These are phyloP conservation scores for Tolypocladium tundrense DNA, from an alignment of 2,329 filamentous ascomycete genomes.

Conservation along the genomic window DNA sequence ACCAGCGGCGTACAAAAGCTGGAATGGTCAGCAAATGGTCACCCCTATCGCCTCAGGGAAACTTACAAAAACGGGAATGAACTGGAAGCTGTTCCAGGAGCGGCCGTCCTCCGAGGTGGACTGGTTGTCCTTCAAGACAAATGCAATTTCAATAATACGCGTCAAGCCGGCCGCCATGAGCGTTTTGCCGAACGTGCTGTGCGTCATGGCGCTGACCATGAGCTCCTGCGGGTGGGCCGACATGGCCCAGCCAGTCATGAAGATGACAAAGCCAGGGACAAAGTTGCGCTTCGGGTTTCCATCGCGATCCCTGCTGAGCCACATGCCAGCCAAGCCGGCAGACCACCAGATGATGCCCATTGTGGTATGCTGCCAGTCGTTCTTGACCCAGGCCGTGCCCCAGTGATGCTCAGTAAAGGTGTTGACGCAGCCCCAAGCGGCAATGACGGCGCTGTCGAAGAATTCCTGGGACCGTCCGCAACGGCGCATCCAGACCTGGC, in stretches of 20 bases:
- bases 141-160: conserved; percentile 83
- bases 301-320: conserved; percentile 76
- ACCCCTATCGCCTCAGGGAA: not conserved
- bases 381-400: conserved; percentile 80
- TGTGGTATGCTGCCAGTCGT: conserved; percentile 95
- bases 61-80: conserved; percentile 47
- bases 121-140: conserved; percentile 66
- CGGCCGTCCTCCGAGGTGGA: conserved; percentile 56
- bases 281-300: conserved; percentile 87
- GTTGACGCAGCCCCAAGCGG: conserved; percentile 92
- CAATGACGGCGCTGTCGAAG: conserved; percentile 85
- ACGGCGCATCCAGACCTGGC: conserved; percentile 75
- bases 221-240: conserved; percentile 79
- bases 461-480: conserved; percentile 90
- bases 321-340: conserved; percentile 81
- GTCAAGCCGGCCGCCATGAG: conserved; percentile 81
- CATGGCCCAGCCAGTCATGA: conserved; percentile 94
- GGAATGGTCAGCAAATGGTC: conserved; percentile 4
- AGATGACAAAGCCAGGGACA: conserved; percentile 80
- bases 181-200: conserved; percentile 85
- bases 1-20: conserved; percentile 85
- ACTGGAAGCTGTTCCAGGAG: conserved; percentile 54
- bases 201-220: conserved; percentile 76
- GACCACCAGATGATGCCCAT: conserved; percentile 99
- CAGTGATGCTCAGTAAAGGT: conserved; percentile 97